These are phyloP conservation scores for Nigrospora sphaerica DNA, from an alignment of 2,329 filamentous ascomycete species.

Conservation along the genomic window DNA sequence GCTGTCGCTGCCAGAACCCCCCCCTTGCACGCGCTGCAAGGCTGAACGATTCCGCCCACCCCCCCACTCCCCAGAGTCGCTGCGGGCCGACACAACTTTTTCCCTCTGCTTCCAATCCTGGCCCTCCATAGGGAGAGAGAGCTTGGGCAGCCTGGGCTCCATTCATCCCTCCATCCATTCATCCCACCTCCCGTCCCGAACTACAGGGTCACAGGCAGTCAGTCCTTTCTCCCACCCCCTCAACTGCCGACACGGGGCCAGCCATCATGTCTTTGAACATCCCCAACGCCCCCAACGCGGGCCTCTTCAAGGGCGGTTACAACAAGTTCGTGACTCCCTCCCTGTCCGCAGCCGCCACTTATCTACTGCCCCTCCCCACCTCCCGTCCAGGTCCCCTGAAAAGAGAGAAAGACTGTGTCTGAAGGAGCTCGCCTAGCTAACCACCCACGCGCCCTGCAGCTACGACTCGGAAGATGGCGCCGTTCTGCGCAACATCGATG, in stretches of 20 bases:
- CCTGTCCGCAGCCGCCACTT: constrained; percentile 11
- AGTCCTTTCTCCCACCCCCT: not conserved
- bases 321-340: constrained; percentile 58
- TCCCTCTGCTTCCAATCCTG: not conserved
- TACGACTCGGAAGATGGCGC: constrained; percentile 99
- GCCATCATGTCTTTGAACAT: constrained; percentile 85
- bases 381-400: constrained; percentile 4
- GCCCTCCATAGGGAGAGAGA: too few relatives aligned
- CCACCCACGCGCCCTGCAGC: constrained; percentile 39
- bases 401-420: not conserved
- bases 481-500: constrained; percentile 96
- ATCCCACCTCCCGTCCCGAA: not conserved
- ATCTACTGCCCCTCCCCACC: constrained; percentile 6
- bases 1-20: too few relatives aligned
- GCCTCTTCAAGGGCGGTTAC: constrained; percentile 94
- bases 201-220: not conserved
- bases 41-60: too few relatives aligned
- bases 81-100: constrained; percentile 1
- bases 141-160: not conserved
- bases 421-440: constrained; percentile 20
- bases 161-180: not conserved
- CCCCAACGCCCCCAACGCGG: constrained; percentile 85
- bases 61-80: too few relatives aligned
- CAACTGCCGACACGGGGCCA: not conserved
- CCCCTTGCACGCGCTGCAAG: too few relatives aligned